Base-by-base conservation (phyloP, 306 rosid species). In the Dicorynia guianensis region DNA sequence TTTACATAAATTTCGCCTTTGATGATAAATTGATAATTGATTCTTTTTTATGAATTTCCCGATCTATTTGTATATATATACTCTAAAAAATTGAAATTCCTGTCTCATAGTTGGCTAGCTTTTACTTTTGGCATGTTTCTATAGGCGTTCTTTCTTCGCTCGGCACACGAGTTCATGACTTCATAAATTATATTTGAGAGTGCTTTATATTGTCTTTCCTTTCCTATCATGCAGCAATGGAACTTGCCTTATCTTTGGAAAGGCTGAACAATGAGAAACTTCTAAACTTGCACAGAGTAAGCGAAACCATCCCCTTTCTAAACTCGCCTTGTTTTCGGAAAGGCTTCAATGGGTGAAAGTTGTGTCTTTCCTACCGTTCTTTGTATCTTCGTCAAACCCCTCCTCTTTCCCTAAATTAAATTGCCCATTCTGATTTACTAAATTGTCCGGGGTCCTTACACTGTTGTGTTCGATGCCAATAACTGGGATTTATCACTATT, bases 171-270 rank as follows among this genome's bases (percentile, higher is more conserved):
- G 11, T 42, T 47, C 46, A 40, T 5, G 46, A 40, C 10, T 40
- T 40, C 7, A 40, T 25, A 25, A 25, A 1, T 25, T 25, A 25
- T 11, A 34, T 30, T 42, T 19, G 0, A 6, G 10, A 42, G 25
- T 42, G 70, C 13, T 20, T 19, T 3, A 14, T 47, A 33, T n/a
- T 56, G 46, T 47, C 9, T 59, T 9, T 5, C 11, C 9, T 59
- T 9, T 5, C 11, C 48, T 14, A 17, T 78, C 8, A 42, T 12
- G 30, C 79, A 83, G 84, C 79, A 79, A 83, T 83, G 84, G 87
- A 79, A 81, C 77, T 83, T 60, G 79, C 82, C 15, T 63, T 83
- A 43, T 76, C 81, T 79, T 36, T 83, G 84, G 81, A 83, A 79
- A 83, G 19, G 76, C 11, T 83, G 71, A 83, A 79, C 62, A 79